Conservation (phyloP, 192 early-diverging fungal species). For the Podila epigama region DNA sequence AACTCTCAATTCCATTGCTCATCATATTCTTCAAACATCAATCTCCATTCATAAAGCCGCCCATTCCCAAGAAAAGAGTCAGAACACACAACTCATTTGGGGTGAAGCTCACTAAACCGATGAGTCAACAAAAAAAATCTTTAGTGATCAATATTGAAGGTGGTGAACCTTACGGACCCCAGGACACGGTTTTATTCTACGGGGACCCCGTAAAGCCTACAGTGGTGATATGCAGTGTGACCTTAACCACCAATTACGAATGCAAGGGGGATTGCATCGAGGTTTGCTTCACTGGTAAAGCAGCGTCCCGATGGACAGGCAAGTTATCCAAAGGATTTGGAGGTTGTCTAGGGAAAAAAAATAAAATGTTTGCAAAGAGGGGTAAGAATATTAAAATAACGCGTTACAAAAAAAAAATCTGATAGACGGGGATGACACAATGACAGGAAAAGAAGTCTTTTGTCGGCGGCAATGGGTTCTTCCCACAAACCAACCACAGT, state of each 20-base stretch:
- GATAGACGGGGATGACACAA: background rate
- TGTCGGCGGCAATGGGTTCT: background rate
- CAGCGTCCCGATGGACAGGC: conserved; percentile 2
- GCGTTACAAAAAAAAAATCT: no score
- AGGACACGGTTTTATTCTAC: conserved; percentile 6
- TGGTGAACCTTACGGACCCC: conserved; percentile 1
- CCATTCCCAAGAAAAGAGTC: background rate
- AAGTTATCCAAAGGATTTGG: background rate
- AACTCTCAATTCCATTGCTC: background rate
- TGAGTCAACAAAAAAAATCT: conserved; percentile 4
- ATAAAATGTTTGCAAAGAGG: no score
- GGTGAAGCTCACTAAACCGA: no score
- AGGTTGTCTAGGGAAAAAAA: no score
- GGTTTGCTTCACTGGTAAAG: conserved; percentile 1
- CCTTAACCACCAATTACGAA: conserved; percentile 20
- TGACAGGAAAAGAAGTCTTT: background rate
- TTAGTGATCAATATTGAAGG: background rate
- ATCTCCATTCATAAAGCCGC: background rate
- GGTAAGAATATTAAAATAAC: no score
- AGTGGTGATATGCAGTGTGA: conserved; percentile 2
- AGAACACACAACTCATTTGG: background rate
- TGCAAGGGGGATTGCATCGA: conserved; percentile 5
- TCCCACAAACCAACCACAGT: background rate
- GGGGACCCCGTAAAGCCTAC: conserved; percentile 2
- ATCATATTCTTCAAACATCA: no score